phyloP scores from a whole-genome alignment of 345 rosid genomes.

The Odontarrhena argentea region DNA sequence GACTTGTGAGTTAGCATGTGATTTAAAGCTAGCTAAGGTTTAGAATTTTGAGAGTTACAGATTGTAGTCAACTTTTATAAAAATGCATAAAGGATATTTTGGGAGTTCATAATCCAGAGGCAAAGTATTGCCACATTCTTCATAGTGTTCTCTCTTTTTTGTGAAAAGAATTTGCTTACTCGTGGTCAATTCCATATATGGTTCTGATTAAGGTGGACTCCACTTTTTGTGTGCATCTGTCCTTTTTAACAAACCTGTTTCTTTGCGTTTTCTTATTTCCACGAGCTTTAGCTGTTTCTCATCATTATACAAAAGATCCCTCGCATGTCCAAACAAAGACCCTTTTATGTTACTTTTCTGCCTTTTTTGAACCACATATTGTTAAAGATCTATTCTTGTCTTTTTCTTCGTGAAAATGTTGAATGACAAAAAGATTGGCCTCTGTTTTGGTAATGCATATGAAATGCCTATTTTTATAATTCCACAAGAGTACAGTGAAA shows the following conservation, averaged over 20 bases:
- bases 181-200: conserved; percentile 29
- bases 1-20: conserved; percentile 14
- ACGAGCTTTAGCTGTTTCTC: conserved; percentile 33
- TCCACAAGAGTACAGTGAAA: background rate
- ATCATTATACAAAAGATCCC: conserved; percentile 36
- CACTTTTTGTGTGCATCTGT: conserved; percentile 21
- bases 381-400: background rate
- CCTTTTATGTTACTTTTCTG: background rate
- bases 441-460: background rate
- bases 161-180: conserved; percentile 11
- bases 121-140: conserved; percentile 15
- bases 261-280: conserved; percentile 19
- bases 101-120: background rate
- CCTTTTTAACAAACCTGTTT: conserved; percentile 16
- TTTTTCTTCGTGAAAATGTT: background rate
- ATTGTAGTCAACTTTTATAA: too few species aligned
- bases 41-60: background rate
- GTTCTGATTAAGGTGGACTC: conserved; percentile 19
- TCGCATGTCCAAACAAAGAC: conserved; percentile 30
- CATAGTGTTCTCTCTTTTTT: background rate
- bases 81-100: background rate
- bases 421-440: background rate
- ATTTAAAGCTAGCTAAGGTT: background rate
- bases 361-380: conserved; percentile 4
- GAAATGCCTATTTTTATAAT: background rate